phyloP scores from a whole-genome alignment of 331 rosid species.

The Rosa hybrid region DNA sequence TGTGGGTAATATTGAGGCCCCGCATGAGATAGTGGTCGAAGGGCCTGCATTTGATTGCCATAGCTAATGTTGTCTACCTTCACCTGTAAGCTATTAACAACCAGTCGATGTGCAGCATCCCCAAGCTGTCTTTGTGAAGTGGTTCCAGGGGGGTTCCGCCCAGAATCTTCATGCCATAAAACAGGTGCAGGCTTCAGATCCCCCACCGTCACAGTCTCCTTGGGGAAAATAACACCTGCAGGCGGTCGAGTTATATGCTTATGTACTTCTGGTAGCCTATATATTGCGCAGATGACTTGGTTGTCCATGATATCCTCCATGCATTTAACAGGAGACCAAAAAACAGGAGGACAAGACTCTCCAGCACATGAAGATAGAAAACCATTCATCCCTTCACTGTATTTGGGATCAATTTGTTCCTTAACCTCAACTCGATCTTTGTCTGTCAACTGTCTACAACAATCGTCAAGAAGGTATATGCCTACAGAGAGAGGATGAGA shows the following conservation, averaged over 20 bases:
- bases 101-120: conserved; percentile 71
- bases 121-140: conserved; percentile 66
- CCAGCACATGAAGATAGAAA: conserved; percentile 1
- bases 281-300: conserved; percentile 92
- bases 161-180: conserved; percentile 88
- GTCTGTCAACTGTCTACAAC: conserved; percentile 63
- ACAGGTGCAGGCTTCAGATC: conserved; percentile 79
- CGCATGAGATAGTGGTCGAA: conserved; percentile 28
- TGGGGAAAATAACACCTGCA: conserved; percentile 63
- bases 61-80: conserved; percentile 45
- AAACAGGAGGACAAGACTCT: conserved; percentile 1
- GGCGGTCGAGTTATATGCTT: conserved; percentile 72
- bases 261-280: conserved; percentile 75
- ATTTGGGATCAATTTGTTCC: conserved; percentile 71
- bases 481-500: conserved; percentile 94
- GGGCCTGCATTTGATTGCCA: conserved; percentile 39
- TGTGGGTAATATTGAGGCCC: conserved; percentile 34
- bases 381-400: conserved; percentile 41
- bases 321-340: conserved; percentile 68
- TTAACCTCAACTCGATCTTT: conserved; percentile 57
- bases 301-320: conserved; percentile 93
- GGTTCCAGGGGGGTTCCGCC: conserved; percentile 60
- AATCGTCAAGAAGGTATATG: conserved; percentile 82
- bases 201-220: conserved; percentile 62
- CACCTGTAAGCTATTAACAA: conserved; percentile 61